Evolutionary conservation across 2,329 filamentous ascomycete genomes (phyloP).

Genomic region (Diaporthe amygdali): DNA sequence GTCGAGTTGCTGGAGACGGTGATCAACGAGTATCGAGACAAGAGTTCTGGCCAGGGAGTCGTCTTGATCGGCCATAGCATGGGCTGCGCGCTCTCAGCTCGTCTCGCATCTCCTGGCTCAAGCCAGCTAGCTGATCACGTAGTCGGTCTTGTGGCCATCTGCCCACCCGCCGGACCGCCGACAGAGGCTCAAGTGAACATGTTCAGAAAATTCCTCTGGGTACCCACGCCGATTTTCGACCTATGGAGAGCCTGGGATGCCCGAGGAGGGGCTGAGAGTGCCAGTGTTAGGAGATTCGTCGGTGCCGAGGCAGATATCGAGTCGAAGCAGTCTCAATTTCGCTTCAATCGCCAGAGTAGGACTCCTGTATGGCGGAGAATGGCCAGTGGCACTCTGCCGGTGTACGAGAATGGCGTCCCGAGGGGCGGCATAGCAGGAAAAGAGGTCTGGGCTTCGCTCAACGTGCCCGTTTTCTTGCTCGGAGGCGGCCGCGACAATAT

Average conservation of each 20-base stretch:
- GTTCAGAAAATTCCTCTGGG: constrained; percentile 64
- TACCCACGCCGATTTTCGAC: constrained; percentile 77
- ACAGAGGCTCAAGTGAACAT: constrained; percentile 54
- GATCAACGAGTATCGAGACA: constrained; percentile 75
- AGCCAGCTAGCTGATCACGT: constrained; percentile 66
- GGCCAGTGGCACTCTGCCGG: constrained; percentile 73
- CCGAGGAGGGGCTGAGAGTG: constrained; percentile 77
- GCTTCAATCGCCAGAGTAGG: constrained; percentile 82
- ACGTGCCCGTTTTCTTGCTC: constrained; percentile 78
- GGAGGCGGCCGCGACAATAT: constrained; percentile 79
- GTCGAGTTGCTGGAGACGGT: constrained; percentile 75
- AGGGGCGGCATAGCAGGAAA: constrained; percentile 71
- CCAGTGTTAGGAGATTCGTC: constrained; percentile 80
- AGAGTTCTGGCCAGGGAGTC: constrained; percentile 69
- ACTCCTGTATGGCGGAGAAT: constrained; percentile 85
- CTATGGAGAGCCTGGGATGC: constrained; percentile 80
- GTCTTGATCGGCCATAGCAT: constrained; percentile 89
- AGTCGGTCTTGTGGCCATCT: constrained; percentile 81
- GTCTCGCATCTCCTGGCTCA: constrained; percentile 65
- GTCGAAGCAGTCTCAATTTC: constrained; percentile 70
- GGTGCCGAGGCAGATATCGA: constrained; percentile 69
- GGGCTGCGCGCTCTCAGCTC: constrained; percentile 79
- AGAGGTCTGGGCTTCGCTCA: constrained; percentile 73
- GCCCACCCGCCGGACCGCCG: constrained; percentile 73
- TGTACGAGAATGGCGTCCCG: constrained; percentile 56